A percentile compares a stretch with the other conserved stretches of the same genome.
These are phyloP conservation scores for Mollisia scopiformis DNA, from an alignment of 2,329 filamentous ascomycete species.

Conservation along the genomic window DNA sequence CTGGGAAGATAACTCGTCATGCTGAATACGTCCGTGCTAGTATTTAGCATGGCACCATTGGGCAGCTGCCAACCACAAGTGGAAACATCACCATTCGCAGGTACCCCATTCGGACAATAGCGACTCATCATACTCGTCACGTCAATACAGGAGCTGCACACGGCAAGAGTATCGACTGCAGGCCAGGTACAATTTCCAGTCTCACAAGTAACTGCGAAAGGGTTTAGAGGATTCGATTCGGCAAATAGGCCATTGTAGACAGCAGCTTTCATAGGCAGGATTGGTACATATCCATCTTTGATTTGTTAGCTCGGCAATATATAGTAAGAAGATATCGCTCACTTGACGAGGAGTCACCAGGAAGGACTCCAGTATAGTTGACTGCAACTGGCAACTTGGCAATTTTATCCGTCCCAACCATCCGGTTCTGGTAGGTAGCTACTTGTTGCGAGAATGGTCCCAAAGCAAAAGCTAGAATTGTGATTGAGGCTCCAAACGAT, in stretches of 20 bases:
- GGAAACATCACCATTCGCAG: not conserved
- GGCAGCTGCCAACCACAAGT: constrained; percentile 5
- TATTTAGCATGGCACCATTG: constrained; percentile 1
- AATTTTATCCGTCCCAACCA: constrained; percentile 1
- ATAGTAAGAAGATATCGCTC: not conserved
- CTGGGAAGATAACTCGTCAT: constrained; percentile 5
- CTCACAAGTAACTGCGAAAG: not conserved
- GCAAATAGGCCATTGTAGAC: constrained; percentile 9
- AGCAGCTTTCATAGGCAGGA: constrained; percentile 9
- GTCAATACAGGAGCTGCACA: constrained; percentile 6
- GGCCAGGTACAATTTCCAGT: constrained; percentile 10
- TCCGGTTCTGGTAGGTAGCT: constrained; percentile 6
- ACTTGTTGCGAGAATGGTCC: constrained; percentile 10
- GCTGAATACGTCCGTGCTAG: constrained; percentile 4
- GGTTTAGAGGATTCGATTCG: not conserved
- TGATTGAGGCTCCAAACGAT: constrained; percentile 2
- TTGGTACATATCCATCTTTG: constrained; percentile 7
- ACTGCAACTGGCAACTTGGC: not conserved
- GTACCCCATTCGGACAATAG: not conserved
- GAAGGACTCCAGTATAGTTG: constrained; percentile 7
- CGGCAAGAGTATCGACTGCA: constrained; percentile 4
- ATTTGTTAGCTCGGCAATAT: not conserved
- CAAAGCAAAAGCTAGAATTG: constrained; percentile 4
- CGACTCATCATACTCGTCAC: constrained; percentile 3
- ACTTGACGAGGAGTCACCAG: constrained; percentile 4